phyloP scores from a whole-genome alignment of 2,329 filamentous ascomycete species.

The Aspergillus caelatus region DNA sequence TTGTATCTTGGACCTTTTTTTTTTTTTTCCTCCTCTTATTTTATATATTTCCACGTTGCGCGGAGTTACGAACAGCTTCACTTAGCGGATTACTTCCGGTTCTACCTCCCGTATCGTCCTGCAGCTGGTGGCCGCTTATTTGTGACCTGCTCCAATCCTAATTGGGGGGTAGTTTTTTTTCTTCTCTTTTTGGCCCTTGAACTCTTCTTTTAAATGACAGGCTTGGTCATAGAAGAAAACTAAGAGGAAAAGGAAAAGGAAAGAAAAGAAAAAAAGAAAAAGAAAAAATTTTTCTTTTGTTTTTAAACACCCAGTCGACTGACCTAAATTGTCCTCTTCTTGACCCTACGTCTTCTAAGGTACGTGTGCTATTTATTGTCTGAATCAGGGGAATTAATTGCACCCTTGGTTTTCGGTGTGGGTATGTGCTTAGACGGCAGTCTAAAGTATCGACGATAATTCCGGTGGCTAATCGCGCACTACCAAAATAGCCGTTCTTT shows the following conservation, averaged over 20 bases:
- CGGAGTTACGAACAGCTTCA: constrained; percentile 6
- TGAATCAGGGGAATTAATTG: constrained; percentile 9
- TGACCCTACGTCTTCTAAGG: constrained; percentile 9
- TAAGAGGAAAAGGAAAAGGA: neutral
- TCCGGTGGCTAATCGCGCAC: constrained; percentile 31
- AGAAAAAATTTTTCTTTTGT: neutral
- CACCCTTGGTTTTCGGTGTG: constrained; percentile 16
- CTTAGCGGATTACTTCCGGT: constrained; percentile 8
- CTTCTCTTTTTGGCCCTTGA: constrained; percentile 10
- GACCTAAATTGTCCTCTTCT: neutral
- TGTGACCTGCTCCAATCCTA: constrained; percentile 5
- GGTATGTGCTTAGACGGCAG: constrained; percentile 22
- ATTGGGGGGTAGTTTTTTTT: constrained; percentile 8
- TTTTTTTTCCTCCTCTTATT: neutral
- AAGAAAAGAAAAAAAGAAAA: too few species aligned
- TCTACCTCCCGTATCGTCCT: neutral
- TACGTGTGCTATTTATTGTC: constrained; percentile 14
- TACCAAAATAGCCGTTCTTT: constrained; percentile 28
- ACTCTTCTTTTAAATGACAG: neutral
- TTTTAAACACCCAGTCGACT: neutral
- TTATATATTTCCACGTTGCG: neutral
- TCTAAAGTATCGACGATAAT: constrained; percentile 23
- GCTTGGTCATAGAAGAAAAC: neutral
- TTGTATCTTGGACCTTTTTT: neutral
- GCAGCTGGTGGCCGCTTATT: constrained; percentile 2